phyloP scores from a whole-genome alignment of 139 green algal species.

The Chlorella ohadii region DNA sequence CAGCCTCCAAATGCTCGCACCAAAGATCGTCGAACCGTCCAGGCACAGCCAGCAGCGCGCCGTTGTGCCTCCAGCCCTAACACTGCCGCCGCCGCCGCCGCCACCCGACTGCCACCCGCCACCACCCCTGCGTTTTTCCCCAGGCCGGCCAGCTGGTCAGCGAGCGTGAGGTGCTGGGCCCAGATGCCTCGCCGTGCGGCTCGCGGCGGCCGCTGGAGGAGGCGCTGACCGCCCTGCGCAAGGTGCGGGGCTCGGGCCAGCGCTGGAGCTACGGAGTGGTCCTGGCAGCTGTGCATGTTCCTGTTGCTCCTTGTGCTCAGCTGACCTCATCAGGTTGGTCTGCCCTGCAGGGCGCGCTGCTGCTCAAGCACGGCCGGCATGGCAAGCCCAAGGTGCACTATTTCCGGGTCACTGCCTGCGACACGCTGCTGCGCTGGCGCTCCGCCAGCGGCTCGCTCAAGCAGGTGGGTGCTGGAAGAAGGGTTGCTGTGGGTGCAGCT shows the following conservation, averaged over 20 bases:
- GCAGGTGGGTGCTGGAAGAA: neutral
- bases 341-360: conserved; percentile 64
- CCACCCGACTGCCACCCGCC: too few species aligned
- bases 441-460: conserved; percentile 44
- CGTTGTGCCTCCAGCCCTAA: neutral
- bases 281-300: neutral
- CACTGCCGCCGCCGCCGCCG: neutral
- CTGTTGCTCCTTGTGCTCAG: too few species aligned
- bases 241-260: conserved; percentile 38
- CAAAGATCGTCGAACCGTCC: too few species aligned
- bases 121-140: neutral
- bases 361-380: conserved; percentile 85
- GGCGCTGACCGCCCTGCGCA: conserved; percentile 64
- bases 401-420: conserved; percentile 72
- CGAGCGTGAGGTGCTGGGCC: conserved; percentile 11
- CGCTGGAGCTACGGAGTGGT: neutral
- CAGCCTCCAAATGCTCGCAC: too few species aligned
- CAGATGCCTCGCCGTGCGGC: neutral
- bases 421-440: conserved; percentile 73
- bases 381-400: conserved; percentile 82
- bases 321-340: too few species aligned
- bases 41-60: too few species aligned
- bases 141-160: conserved; percentile 34
- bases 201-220: conserved; percentile 54
- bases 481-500: too few species aligned